Percentiles rank a stretch among this genome's conserved stretches.
Conservation (phyloP, 495 filamentous ascomycete genomes). For the Podospora comata region DNA sequence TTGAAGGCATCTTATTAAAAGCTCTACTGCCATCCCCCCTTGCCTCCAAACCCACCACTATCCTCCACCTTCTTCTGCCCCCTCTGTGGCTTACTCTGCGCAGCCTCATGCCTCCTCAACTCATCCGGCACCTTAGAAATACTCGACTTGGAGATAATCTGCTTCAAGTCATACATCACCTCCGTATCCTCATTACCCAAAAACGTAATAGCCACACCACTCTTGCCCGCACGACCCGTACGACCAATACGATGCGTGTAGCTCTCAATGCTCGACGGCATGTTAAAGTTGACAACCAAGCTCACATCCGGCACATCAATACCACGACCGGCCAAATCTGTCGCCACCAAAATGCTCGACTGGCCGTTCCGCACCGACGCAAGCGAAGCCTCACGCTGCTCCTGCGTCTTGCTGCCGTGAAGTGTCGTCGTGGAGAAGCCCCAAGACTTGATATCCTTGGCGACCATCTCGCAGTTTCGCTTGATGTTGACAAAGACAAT, state of each 20-base stretch:
- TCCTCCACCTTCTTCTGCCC: slow-evolving; percentile 35
- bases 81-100: slow-evolving; percentile 66
- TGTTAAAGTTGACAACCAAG: slow-evolving; percentile 98
- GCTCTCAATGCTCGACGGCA: slow-evolving; percentile 88
- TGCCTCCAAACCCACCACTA: slow-evolving; percentile 30
- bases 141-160: slow-evolving; percentile 90
- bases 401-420: slow-evolving; percentile 94
- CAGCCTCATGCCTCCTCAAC: slow-evolving; percentile 87
- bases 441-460: slow-evolving; percentile 91
- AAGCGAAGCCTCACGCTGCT: slow-evolving; percentile 93
- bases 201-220: slow-evolving; percentile 95
- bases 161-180: slow-evolving; percentile 92
- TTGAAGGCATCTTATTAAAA: not conserved
- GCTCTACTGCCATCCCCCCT: slow-evolving; percentile 25
- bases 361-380: slow-evolving; percentile 75
- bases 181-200: slow-evolving; percentile 89
- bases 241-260: slow-evolving; percentile 98
- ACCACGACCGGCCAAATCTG: slow-evolving; percentile 94
- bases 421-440: slow-evolving; percentile 89
- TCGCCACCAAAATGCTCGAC: slow-evolving; percentile 91
- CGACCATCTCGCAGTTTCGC: slow-evolving; percentile 95
- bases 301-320: slow-evolving; percentile 96
- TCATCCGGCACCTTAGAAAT: slow-evolving; percentile 93
- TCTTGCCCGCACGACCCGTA: slow-evolving; percentile 97
- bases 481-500: slow-evolving; percentile 99